phyloP scores from a whole-genome alignment of 345 rosid species.

The Excoecaria cochinchinensis region DNA sequence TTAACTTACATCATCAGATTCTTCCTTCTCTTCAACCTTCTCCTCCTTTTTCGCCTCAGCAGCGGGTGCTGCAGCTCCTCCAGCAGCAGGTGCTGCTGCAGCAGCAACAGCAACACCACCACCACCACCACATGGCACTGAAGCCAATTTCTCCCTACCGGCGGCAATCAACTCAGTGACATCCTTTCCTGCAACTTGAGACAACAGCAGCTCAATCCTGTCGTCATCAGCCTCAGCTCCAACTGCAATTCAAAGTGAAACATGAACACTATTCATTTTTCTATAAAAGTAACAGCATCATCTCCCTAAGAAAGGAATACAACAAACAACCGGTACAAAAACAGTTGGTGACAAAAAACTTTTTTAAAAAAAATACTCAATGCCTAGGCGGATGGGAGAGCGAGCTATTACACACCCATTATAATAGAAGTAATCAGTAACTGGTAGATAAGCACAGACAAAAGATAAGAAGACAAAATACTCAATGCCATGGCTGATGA shows the following conservation, averaged over 20 bases:
- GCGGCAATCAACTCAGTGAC: conserved; percentile 62
- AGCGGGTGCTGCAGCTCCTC: conserved; percentile 48
- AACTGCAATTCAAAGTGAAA: conserved; percentile 35
- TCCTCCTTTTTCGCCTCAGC: conserved; percentile 66
- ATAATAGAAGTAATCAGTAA: no score
- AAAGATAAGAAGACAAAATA: no score
- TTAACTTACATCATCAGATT: conserved; percentile 64
- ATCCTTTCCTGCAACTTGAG: conserved; percentile 60
- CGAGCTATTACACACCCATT: no score
- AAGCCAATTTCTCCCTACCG: conserved; percentile 74
- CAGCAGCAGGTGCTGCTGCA: conserved; percentile 42
- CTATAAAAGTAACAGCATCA: not conserved
- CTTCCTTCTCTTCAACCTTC: conserved; percentile 77
- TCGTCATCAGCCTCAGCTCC: conserved; percentile 70
- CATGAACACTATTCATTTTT: no score
- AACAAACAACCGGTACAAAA: no score
- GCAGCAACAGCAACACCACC: conserved; percentile 42
- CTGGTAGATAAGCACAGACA: no score
- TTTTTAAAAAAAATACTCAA: no score
- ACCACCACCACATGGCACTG: conserved; percentile 72
- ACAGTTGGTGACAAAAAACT: no score
- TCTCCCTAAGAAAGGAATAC: no score
- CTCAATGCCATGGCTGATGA: no score
- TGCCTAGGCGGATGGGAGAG: no score
- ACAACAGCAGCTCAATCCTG: conserved; percentile 53